phyloP scores from a whole-genome alignment of 108 stramenopile genomes.

The Fragilaria crotonensis region DNA sequence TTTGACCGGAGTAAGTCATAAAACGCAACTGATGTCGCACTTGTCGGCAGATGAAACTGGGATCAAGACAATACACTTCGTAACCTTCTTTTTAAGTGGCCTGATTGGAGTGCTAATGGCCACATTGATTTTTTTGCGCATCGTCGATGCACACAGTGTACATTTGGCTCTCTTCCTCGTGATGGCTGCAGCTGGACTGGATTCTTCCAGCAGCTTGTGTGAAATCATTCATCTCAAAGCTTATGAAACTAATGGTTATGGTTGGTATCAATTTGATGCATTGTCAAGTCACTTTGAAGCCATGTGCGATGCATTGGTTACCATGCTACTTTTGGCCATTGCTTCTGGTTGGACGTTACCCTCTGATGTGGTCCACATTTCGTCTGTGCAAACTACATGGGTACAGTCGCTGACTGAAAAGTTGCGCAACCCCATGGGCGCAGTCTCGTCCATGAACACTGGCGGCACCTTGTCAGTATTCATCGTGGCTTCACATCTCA shows the following conservation, averaged over 20 bases:
- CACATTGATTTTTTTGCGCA: constrained; percentile 20
- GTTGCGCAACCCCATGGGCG: constrained; percentile 53
- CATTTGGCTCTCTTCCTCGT: constrained; percentile 72
- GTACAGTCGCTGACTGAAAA: constrained; percentile 38
- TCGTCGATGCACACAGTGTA: constrained; percentile 31
- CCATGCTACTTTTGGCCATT: constrained; percentile 54
- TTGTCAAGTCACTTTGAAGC: constrained; percentile 73
- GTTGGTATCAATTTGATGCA: constrained; percentile 63
- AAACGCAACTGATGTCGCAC: constrained; percentile 27
- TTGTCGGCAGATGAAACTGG: constrained; percentile 72
- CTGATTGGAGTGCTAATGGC: constrained; percentile 28
- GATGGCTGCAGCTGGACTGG: constrained; percentile 47
- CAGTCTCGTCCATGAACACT: constrained; percentile 26
- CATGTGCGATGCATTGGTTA: constrained; percentile 67
- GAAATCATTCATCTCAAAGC: constrained; percentile 61
- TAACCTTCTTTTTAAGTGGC: constrained; percentile 42
- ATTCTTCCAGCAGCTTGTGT: constrained; percentile 43
- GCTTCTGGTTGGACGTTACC: constrained; percentile 84
- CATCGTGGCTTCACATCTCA: constrained; percentile 42
- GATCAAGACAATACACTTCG: constrained; percentile 37
- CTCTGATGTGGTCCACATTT: constrained; percentile 44
- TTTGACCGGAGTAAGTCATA: neutral
- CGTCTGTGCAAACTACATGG: constrained; percentile 23
- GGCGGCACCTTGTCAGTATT: constrained; percentile 34
- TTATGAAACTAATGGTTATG: constrained; percentile 60